phyloP scores from a whole-genome alignment of 768 basidiomycete genomes.

The Tylopilus intermedius region DNA sequence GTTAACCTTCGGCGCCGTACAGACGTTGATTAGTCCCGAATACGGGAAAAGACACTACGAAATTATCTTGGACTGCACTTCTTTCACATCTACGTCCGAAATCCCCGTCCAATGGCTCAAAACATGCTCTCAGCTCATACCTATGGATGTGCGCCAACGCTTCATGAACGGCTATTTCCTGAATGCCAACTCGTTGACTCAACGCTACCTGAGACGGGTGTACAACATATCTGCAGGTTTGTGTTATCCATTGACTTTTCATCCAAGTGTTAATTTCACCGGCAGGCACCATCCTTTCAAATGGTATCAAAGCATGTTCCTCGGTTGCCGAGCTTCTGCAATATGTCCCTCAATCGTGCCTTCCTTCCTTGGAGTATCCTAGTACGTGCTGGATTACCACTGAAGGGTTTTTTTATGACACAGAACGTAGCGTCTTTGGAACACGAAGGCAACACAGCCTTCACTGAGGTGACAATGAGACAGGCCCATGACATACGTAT shows the following conservation, averaged over 20 bases:
- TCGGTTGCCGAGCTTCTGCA: constrained; percentile 58
- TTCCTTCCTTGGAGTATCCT: constrained; percentile 48
- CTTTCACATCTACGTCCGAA: constrained; percentile 69
- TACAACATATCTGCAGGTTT: constrained; percentile 62
- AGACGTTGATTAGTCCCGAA: constrained; percentile 50
- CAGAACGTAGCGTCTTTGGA: constrained; percentile 52
- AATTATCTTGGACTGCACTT: constrained; percentile 77
- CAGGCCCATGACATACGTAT: constrained; percentile 60
- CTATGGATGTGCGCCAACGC: constrained; percentile 60
- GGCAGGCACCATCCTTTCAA: constrained; percentile 49
- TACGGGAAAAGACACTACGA: constrained; percentile 55
- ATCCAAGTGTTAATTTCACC: not conserved
- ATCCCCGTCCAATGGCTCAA: constrained; percentile 79
- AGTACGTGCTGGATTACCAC: constrained; percentile 36
- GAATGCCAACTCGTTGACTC: constrained; percentile 66
- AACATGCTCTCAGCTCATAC: constrained; percentile 70
- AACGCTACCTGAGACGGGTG: constrained; percentile 70
- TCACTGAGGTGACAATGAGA: constrained; percentile 64
- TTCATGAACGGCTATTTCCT: constrained; percentile 61
- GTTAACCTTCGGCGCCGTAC: not conserved
- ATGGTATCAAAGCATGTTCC: constrained; percentile 53
- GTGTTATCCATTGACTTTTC: constrained; percentile 9
- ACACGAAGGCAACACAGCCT: constrained; percentile 49
- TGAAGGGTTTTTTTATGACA: constrained; percentile 8
- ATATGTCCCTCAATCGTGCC: constrained; percentile 45